Percentiles rank a stretch among this genome's conserved stretches.
phyloP scores from a whole-genome alignment of 768 basidiomycete species.

The Lactifluus hygrophoroides region DNA sequence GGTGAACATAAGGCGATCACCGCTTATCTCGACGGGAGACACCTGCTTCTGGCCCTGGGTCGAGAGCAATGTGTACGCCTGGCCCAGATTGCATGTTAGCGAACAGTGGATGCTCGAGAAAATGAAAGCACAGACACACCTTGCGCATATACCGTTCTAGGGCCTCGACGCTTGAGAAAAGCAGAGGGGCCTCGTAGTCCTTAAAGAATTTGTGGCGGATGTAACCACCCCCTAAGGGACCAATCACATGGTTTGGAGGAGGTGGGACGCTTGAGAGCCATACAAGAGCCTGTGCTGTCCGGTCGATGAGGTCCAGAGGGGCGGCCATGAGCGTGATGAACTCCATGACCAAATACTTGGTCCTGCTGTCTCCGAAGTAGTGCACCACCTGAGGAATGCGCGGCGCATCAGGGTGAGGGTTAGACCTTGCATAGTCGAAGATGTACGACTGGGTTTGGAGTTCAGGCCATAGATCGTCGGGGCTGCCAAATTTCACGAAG shows the following conservation, averaged over 20 bases:
- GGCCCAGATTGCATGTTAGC: background rate
- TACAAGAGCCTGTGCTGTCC: background rate
- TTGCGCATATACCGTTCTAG: background rate
- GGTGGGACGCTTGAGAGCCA: background rate
- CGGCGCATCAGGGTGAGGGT: background rate
- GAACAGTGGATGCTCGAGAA: background rate
- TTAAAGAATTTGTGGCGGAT: background rate
- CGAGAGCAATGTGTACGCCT: background rate
- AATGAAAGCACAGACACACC: background rate
- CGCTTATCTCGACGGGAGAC: background rate
- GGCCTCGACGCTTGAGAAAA: background rate
- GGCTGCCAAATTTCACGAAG: background rate
- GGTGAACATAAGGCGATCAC: slow-evolving; percentile 25
- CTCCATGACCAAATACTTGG: background rate
- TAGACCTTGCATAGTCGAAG: background rate
- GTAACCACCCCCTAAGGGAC: background rate
- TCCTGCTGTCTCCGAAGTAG: background rate
- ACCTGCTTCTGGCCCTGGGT: background rate
- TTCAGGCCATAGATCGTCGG: background rate
- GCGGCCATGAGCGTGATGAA: background rate
- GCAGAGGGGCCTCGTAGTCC: background rate
- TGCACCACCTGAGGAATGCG: background rate
- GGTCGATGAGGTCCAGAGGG: background rate
- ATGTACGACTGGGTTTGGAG: background rate
- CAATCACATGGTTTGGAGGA: background rate